A percentile compares a stretch with the other conserved stretches of the same genome.
phyloP scores from a whole-genome alignment of 108 stramenopile genomes.

The Bacterosira constricta region DNA sequence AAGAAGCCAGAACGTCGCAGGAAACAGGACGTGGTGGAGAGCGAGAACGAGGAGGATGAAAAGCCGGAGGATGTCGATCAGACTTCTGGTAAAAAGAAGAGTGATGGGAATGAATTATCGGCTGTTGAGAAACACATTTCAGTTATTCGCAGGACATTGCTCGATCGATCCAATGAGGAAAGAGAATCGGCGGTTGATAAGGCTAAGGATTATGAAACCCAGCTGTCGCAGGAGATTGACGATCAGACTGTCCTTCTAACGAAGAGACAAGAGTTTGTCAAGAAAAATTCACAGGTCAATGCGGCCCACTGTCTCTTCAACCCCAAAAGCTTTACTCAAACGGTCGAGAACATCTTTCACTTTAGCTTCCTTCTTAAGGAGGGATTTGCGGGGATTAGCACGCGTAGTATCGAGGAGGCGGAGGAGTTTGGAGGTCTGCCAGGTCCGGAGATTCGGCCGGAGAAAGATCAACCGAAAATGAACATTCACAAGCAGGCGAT shows the following conservation, averaged over 20 bases:
- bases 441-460: slow-evolving; percentile 28
- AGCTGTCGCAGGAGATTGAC: slow-evolving; percentile 21
- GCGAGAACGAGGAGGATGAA: slow-evolving; percentile 63
- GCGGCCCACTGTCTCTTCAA: slow-evolving; percentile 74
- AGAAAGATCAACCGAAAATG: neutral
- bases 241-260: slow-evolving; percentile 22
- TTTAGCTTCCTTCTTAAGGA: slow-evolving; percentile 82
- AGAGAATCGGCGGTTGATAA: slow-evolving; percentile 12
- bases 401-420: slow-evolving; percentile 28
- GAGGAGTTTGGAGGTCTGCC: slow-evolving; percentile 28
- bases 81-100: slow-evolving; percentile 31
- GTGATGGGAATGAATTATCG: slow-evolving; percentile 66
- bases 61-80: slow-evolving; percentile 60
- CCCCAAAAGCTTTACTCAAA: slow-evolving; percentile 85
- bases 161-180: slow-evolving; percentile 25
- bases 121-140: slow-evolving; percentile 72
- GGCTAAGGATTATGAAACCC: slow-evolving; percentile 16
- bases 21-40: slow-evolving; percentile 26
- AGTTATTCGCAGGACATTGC: slow-evolving; percentile 48
- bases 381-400: slow-evolving; percentile 46
- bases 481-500: slow-evolving; percentile 60
- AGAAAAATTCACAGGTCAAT: slow-evolving; percentile 46
- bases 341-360: slow-evolving; percentile 90
- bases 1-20: slow-evolving; percentile 51
- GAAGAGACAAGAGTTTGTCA: slow-evolving; percentile 42